Evolutionary conservation across 2,329 filamentous ascomycete species (phyloP).

Genomic region (Ophiostoma populinum): DNA sequence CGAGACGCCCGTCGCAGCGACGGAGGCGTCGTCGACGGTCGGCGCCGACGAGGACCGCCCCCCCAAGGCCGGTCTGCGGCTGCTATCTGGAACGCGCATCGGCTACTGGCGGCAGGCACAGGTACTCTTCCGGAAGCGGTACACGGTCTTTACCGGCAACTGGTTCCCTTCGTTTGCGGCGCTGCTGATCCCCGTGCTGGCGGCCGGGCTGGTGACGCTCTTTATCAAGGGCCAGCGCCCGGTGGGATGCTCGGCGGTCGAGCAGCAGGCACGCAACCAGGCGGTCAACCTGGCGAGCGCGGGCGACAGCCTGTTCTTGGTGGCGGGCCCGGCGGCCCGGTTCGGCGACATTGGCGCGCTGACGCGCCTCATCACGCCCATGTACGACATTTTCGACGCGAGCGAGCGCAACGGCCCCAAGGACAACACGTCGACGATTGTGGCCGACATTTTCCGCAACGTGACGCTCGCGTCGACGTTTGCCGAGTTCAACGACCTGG

Average conservation of each 20-base stretch:
- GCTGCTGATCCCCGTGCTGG: conserved; percentile 60
- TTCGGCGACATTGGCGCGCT: conserved; percentile 18
- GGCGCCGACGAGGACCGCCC: background rate
- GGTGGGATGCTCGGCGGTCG: conserved; percentile 32
- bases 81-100: conserved; percentile 52
- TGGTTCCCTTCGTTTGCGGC: conserved; percentile 61
- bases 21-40: background rate
- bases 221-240: conserved; percentile 45
- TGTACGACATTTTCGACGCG: conserved; percentile 16
- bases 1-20: background rate
- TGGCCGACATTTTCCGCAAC: conserved; percentile 11
- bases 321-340: conserved; percentile 27
- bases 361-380: conserved; percentile 21
- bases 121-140: conserved; percentile 63
- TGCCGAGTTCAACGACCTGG: conserved; percentile 48
- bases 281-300: conserved; percentile 22
- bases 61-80: conserved; percentile 24
- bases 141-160: conserved; percentile 62
- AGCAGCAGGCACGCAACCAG: conserved; percentile 26
- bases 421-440: conserved; percentile 1
- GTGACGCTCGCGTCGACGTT: conserved; percentile 44
- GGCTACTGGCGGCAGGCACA: conserved; percentile 51
- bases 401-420: conserved; percentile 4
- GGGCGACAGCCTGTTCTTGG: conserved; percentile 20
- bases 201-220: conserved; percentile 61